Base-by-base conservation (phyloP, 768 basidiomycete genomes). In the Mycena filopes region DNA sequence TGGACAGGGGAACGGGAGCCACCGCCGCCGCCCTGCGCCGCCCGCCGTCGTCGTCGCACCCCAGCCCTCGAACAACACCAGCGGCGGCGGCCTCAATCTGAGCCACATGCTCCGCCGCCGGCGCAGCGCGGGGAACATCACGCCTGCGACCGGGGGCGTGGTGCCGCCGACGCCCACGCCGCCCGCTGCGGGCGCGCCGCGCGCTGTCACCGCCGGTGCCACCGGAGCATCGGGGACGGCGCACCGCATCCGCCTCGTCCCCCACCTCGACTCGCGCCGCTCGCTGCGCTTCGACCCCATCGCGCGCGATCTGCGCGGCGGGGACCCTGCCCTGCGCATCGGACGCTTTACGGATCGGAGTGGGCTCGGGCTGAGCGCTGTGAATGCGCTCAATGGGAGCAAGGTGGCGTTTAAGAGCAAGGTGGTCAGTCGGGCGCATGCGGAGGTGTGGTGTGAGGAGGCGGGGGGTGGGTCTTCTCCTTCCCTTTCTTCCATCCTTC, bases 391-490 rank as follows among this genome's bases (percentile, higher is more conserved):
- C 36, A 88, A 87, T 49, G 87, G 91, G 38, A 90, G 89, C 78
- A 95, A 96, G 74, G 89, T 98, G 50, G 96, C 95, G 0, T 99
- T 99, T 86, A 92, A 93, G 79, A 89, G 87, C 76, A 98, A 98
- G 78, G 97, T 98, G 76, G 96, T 99, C 72, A 94, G 92, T 42
- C 85, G 97, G 41, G 89, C 92, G 0, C 97, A 98, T 75, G 97
- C 97, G 0, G 97, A 99, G 83, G 89, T 98, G 36, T 98, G 95
- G 95, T 84, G 88, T 57, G 90, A 92, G 65, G 65, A 70, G 20
- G n/a, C 36, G 16, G 38, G 16, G 45, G 8, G 8, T 7, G 51
- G 16, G 54, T 84, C 84, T 36, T 2, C 10, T 33, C 15, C 15
- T 15, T 36, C 10, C 15, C 9, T 36, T 36, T 36, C 36, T 36